These are phyloP conservation scores for Dichotomocladium elegans DNA, from an alignment of 371 early-diverging fungal genomes.

Conservation along the genomic window DNA sequence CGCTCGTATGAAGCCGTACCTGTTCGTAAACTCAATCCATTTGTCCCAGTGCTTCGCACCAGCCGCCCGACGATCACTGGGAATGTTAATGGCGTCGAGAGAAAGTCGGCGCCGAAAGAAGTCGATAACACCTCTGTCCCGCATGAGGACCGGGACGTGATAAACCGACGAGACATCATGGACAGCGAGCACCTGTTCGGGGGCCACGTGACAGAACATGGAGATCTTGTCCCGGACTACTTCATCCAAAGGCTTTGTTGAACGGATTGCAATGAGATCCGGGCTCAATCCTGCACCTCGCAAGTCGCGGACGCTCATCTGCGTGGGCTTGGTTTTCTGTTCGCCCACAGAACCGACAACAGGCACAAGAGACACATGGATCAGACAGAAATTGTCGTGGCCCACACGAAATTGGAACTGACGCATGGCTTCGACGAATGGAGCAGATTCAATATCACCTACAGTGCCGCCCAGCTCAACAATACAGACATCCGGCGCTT, in stretches of 20 bases:
- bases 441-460: constrained; percentile 98
- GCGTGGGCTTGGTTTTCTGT: constrained; percentile 99
- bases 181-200: constrained; percentile 85
- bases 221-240: constrained; percentile 90
- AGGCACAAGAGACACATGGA: constrained; percentile 98
- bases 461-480: constrained; percentile 99
- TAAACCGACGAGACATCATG: constrained; percentile 95
- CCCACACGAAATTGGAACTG: constrained; percentile 98
- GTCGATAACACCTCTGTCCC: constrained; percentile 80
- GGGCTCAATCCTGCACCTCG: constrained; percentile 94
- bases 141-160: constrained; percentile 92
- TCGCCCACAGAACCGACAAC: constrained; percentile 97
- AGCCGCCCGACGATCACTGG: constrained; percentile 46
- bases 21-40: constrained; percentile 72
- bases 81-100: constrained; percentile 54
- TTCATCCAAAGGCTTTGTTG: constrained; percentile 73
- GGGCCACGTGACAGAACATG: constrained; percentile 96
- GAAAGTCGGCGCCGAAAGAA: constrained; percentile 79
- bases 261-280: constrained; percentile 96
- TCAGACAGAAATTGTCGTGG: constrained; percentile 92
- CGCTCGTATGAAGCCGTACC: not conserved
- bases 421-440: constrained; percentile 98
- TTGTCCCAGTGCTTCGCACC: constrained; percentile 67
- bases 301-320: constrained; percentile 91
- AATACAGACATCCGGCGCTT: constrained; percentile 95